Base-by-base conservation (phyloP, 306 rosid genomes). In the Sechiopsis laciniata region DNA sequence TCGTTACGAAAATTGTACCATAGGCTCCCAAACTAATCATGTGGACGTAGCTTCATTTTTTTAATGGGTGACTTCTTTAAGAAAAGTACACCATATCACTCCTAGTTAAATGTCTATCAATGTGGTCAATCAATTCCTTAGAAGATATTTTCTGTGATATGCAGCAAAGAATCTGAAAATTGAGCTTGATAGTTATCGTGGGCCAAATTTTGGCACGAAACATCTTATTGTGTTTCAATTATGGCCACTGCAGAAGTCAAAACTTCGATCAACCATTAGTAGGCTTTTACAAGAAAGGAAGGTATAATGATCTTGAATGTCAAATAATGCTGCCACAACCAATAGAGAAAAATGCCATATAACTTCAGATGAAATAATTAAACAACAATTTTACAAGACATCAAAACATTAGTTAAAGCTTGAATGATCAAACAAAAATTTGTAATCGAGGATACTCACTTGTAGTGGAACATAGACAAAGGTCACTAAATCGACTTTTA, bases 401-500 rank as follows among this genome's bases (percentile, higher is more conserved):
- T 55, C 50, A 51, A 29, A 53, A 72, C 63, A 17, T 48, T 15
- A 0, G 11, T n/a, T 72, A 10, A 69, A 46, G 56, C 48, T 22
- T 52, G 32, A 48, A 46, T 63, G 10, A 63, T 32, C 80, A 72
- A 63, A 74, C 73, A 64, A 54, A 54, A 71, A 58, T 74, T 66
- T 40, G 53, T 72, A 72, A 79, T 55, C 45, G 72, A 79, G 53
- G 71, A 64, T 60, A 82, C 73, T 82, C 77, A 88, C 99, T 88
- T 95, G 93, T 37, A 85, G 61, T 2, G 99, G 99, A 69, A 95
- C 64, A 77, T 88, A 89, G 55, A 95, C 85, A 60, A 88, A 85
- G 77, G 97, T 91, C 61, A 81, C 80, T 73, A 87, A 76, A 80
- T 86, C 96, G 74, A 95, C 83, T 87, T 95, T 95, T 79, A 91